Conservation (phyloP, 73 alveolate species). For the Paramecium sonneborni region DNA sequence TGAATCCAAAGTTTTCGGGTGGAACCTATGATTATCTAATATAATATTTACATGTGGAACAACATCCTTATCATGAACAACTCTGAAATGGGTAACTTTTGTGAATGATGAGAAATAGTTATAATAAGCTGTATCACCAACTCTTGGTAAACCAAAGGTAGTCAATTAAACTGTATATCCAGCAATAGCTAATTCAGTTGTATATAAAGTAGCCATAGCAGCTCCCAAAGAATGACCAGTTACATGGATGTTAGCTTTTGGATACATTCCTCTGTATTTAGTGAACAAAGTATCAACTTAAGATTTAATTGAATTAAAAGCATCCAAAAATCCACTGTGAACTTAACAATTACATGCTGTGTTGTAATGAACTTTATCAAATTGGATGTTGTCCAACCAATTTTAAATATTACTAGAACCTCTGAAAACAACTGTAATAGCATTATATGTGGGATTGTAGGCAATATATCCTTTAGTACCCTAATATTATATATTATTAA, state of each 20-base stretch:
- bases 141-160: slow-evolving; percentile 68
- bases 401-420: not conserved
- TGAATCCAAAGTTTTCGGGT: not conserved
- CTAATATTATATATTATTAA: not conserved
- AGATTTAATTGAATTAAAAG: not conserved
- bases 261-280: not conserved
- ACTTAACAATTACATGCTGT: slow-evolving; percentile 33
- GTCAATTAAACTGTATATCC: slow-evolving; percentile 42
- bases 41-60: not conserved
- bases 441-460: not conserved
- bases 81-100: not conserved
- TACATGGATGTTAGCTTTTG: slow-evolving; percentile 14
- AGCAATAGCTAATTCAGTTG: slow-evolving; percentile 32
- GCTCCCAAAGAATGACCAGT: slow-evolving; percentile 67
- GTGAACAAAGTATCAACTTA: not conserved
- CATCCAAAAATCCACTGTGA: slow-evolving; percentile 58
- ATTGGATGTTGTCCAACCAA: not conserved
- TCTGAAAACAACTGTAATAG: slow-evolving; percentile 13
- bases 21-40: not conserved
- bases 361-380: not conserved
- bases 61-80: slow-evolving; percentile 31
- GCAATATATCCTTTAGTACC: slow-evolving; percentile 32
- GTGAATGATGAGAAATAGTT: not conserved
- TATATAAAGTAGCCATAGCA: slow-evolving; percentile 58
- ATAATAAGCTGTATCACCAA: slow-evolving; percentile 54